These are phyloP conservation scores for Psidium guajava DNA, from an alignment of 345 rosid species.

Conservation along the genomic window DNA sequence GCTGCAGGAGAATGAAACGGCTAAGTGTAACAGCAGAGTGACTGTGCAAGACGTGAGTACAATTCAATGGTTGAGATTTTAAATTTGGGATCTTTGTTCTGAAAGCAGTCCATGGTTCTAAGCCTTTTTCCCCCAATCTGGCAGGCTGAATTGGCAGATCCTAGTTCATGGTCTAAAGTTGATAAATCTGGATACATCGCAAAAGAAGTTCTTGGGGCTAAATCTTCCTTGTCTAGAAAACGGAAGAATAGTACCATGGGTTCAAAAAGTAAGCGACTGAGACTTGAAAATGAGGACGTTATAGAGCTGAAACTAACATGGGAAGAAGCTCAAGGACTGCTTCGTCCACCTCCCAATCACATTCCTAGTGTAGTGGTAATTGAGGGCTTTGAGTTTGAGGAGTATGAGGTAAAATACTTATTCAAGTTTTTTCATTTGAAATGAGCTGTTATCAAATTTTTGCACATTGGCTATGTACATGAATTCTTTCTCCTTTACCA, in stretches of 20 bases:
- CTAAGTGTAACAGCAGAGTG: constrained; percentile 27
- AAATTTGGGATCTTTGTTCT: constrained; percentile 17
- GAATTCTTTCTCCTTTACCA: not conserved
- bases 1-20: constrained; percentile 58
- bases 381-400: constrained; percentile 90
- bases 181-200: constrained; percentile 64
- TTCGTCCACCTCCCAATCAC: constrained; percentile 70
- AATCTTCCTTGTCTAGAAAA: constrained; percentile 40
- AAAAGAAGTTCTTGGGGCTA: constrained; percentile 53
- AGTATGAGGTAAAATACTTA: constrained; percentile 55
- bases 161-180: constrained; percentile 50
- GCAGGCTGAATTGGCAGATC: constrained; percentile 68
- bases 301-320: constrained; percentile 72
- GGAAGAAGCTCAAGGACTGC: constrained; percentile 90
- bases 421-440: not conserved
- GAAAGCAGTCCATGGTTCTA: not conserved
- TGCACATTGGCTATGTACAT: not conserved
- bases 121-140: not conserved
- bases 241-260: constrained; percentile 59
- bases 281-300: constrained; percentile 65
- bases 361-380: constrained; percentile 54
- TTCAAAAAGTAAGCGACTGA: constrained; percentile 70
- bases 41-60: constrained; percentile 52
- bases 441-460: not conserved
- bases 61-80: constrained; percentile 2